Percentiles rank a stretch among this genome's conserved stretches.
phyloP scores from a whole-genome alignment of 495 filamentous ascomycete genomes.

The Neurospora terricola region DNA sequence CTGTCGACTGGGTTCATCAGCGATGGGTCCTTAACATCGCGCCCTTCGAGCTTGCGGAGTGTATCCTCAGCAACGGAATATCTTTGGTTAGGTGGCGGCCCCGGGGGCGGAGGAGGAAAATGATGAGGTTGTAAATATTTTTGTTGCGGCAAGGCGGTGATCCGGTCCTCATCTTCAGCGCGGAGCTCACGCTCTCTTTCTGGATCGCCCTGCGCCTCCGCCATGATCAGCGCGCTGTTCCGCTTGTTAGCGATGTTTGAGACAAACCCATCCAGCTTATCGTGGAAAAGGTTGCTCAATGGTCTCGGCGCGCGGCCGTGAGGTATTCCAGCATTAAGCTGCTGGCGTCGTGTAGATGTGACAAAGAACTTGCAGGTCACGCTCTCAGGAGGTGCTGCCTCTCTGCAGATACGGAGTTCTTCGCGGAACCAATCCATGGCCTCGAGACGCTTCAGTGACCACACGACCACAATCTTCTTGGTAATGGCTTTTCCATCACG shows the following conservation, averaged over 20 bases:
- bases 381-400: constrained; percentile 70
- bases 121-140: constrained; percentile 45
- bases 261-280: constrained; percentile 74
- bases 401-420: constrained; percentile 80
- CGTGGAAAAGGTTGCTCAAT: constrained; percentile 61
- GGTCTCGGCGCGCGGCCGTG: constrained; percentile 46
- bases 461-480: constrained; percentile 79
- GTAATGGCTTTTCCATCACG: constrained; percentile 88
- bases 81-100: constrained; percentile 28
- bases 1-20: constrained; percentile 4
- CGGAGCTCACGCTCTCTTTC: constrained; percentile 71
- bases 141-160: constrained; percentile 65
- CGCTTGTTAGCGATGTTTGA: constrained; percentile 74
- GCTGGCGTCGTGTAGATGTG: constrained; percentile 57
- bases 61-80: constrained; percentile 30
- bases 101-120: constrained; percentile 32
- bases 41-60: constrained; percentile 35
- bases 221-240: constrained; percentile 66
- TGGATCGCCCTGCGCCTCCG: constrained; percentile 69
- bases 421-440: constrained; percentile 98
- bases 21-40: constrained; percentile 13
- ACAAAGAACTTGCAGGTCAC: constrained; percentile 93
- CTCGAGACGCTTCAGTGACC: constrained; percentile 81
- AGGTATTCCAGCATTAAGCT: constrained; percentile 12
- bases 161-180: constrained; percentile 75